These are phyloP conservation scores for Echinosphaeria canescens DNA, from an alignment of 2,329 filamentous ascomycete species.

Conservation along the genomic window DNA sequence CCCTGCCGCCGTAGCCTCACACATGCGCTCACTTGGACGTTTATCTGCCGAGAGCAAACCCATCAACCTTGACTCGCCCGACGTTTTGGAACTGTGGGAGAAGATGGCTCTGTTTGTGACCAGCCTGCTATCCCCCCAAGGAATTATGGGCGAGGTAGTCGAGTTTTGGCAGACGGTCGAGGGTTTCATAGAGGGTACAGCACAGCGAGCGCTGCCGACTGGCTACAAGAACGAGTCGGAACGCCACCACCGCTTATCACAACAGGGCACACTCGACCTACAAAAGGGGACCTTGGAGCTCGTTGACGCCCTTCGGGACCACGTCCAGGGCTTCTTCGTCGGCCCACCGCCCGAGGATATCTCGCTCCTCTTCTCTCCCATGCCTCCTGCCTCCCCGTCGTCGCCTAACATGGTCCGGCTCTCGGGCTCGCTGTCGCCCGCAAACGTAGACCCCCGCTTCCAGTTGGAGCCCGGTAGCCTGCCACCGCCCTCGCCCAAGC, in stretches of 20 bases:
- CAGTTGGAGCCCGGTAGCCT: slow-evolving; percentile 59
- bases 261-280: slow-evolving; percentile 47
- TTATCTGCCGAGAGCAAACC: slow-evolving; percentile 39
- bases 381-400: slow-evolving; percentile 45
- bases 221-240: slow-evolving; percentile 68
- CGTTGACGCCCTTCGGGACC: slow-evolving; percentile 64
- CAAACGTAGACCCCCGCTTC: slow-evolving; percentile 45
- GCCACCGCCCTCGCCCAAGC: slow-evolving; percentile 54
- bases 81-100: slow-evolving; percentile 84
- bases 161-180: slow-evolving; percentile 90
- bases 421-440: slow-evolving; percentile 13
- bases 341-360: slow-evolving; percentile 83
- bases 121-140: slow-evolving; percentile 54
- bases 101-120: slow-evolving; percentile 57
- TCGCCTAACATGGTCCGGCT: slow-evolving; percentile 16
- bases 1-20: slow-evolving; percentile 45
- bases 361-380: slow-evolving; percentile 65
- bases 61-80: slow-evolving; percentile 50
- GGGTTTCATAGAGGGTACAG: slow-evolving; percentile 72
- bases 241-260: slow-evolving; percentile 59
- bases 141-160: slow-evolving; percentile 70
- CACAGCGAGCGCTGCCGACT: slow-evolving; percentile 56
- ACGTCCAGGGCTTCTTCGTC: slow-evolving; percentile 62
- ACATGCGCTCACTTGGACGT: slow-evolving; percentile 53
- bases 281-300: slow-evolving; percentile 63